Conservation (phyloP, 139 green algal species). For the Micromonas pusilla region DNA sequence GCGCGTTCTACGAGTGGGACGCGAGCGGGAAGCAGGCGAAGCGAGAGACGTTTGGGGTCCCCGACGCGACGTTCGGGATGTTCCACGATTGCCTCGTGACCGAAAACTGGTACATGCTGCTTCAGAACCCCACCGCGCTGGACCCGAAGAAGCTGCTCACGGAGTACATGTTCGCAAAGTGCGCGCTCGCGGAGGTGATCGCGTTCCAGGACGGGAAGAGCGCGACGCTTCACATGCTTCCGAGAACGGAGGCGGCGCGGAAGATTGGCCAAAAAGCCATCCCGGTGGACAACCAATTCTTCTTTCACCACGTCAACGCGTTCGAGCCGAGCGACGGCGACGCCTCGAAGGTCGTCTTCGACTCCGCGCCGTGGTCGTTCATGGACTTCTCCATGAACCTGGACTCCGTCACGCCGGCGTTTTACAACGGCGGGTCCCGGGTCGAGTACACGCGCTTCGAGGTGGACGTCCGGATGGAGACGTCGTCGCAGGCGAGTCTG, state of each 20-base stretch:
- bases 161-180: slow-evolving; percentile 30
- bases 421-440: slow-evolving; percentile 12
- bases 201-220: slow-evolving; percentile 6
- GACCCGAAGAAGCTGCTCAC: slow-evolving; percentile 7
- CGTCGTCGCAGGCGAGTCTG: background rate
- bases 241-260: slow-evolving; percentile 3
- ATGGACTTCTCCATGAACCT: slow-evolving; percentile 25
- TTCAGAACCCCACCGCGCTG: slow-evolving; percentile 18
- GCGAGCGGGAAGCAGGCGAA: background rate
- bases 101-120: slow-evolving; percentile 11
- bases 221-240: slow-evolving; percentile 1
- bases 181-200: slow-evolving; percentile 16
- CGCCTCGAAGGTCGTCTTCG: background rate
- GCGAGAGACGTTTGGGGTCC: background rate
- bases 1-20: slow-evolving; percentile 22
- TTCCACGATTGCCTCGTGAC: slow-evolving; percentile 30
- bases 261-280: slow-evolving; percentile 9
- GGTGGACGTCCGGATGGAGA: background rate
- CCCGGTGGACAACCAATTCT: slow-evolving; percentile 19
- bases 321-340: slow-evolving; percentile 6
- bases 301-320: slow-evolving; percentile 28
- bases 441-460: slow-evolving; percentile 20
- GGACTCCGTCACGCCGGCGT: slow-evolving; percentile 3
- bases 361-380: slow-evolving; percentile 13
- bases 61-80: slow-evolving; percentile 18